Evolutionary conservation across 2,329 filamentous ascomycete genomes (phyloP), one percentile per base, ranked within the genome.

Genomic region (Eutypella sp.): DNA sequence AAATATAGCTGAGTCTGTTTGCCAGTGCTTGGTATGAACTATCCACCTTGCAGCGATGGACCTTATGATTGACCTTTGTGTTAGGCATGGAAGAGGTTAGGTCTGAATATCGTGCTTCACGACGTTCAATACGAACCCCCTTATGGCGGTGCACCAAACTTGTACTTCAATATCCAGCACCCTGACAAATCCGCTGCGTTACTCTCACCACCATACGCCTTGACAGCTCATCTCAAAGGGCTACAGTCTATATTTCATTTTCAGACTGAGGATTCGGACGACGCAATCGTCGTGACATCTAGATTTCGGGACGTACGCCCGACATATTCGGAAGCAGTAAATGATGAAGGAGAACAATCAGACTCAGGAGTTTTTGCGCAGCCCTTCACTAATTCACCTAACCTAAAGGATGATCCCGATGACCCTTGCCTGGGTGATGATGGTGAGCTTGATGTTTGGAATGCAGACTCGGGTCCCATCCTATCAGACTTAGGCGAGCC

Each of bases 161-260:
- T 65, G 3, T 63, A 54, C 48, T 57, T 64, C 36, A 57, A 53
- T 36, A 44, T 64, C 15, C 55, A 63, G 44, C 61, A 62, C 41
- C 47, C 51, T 19, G 54, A 63, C 38, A 65, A 64, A 44, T 57
- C 60, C 6, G 53, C 50, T 18, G 51, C 57, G 24, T 51, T 64
- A 24, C 42, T 65, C 33, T 61, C 59, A 2, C 61, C 62, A 16
- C 56, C 58, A 19, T 52, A 58, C 42, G 47, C 48, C n/a, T 47
- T 45, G 15, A 58, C 55, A 19, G 58, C 57, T 44, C 50, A 56
- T 19, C 46, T 63, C n/a, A 52, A 56, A 46, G 61, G 62, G 15
- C 25, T 65, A 27, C 56, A 61, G 18, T 60, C 55, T 27, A 27
- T 55, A 16, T 53, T 61, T 15, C 47, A 31, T 6, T 58, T 57